Conservation (phyloP, 352 stramenopile genomes). For the Pilasporangium apinafurcum region DNA sequence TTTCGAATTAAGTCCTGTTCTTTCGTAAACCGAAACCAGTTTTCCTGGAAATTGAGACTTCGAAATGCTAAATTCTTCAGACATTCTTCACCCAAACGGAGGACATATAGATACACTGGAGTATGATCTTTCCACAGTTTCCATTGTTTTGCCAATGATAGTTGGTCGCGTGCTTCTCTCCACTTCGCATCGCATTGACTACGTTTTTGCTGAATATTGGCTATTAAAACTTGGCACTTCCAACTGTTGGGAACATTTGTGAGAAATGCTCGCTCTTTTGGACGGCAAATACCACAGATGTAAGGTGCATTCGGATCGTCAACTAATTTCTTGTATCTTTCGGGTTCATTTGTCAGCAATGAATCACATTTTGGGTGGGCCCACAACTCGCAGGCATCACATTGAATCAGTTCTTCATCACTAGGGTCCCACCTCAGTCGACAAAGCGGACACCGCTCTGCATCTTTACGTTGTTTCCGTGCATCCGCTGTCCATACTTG, state of each 20-base stretch:
- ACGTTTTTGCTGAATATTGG: constrained; percentile 66
- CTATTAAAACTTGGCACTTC: constrained; percentile 66
- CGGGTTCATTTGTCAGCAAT: constrained; percentile 47
- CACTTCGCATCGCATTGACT: constrained; percentile 53
- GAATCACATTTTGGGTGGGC: constrained; percentile 73
- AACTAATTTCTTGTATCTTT: constrained; percentile 58
- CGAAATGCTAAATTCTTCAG: constrained; percentile 69
- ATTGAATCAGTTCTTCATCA: constrained; percentile 83
- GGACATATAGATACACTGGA: constrained; percentile 75
- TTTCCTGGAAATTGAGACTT: constrained; percentile 72
- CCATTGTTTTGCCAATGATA: constrained; percentile 54
- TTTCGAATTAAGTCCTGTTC: constrained; percentile 31
- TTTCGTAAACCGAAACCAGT: constrained; percentile 55
- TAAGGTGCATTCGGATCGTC: constrained; percentile 64
- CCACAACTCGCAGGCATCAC: constrained; percentile 82
- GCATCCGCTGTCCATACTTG: constrained; percentile 54
- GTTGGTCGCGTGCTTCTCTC: constrained; percentile 54
- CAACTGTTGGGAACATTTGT: constrained; percentile 23
- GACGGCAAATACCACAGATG: constrained; percentile 61
- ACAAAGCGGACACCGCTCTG: constrained; percentile 78
- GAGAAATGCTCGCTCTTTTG: constrained; percentile 51
- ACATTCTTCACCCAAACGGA: constrained; percentile 80
- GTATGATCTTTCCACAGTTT: constrained; percentile 69
- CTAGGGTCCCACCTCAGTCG: constrained; percentile 55
- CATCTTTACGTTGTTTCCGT: constrained; percentile 45